Base-by-base conservation (phyloP, 371 early-diverging fungal genomes). In the Apophysomyces ossiformis region DNA sequence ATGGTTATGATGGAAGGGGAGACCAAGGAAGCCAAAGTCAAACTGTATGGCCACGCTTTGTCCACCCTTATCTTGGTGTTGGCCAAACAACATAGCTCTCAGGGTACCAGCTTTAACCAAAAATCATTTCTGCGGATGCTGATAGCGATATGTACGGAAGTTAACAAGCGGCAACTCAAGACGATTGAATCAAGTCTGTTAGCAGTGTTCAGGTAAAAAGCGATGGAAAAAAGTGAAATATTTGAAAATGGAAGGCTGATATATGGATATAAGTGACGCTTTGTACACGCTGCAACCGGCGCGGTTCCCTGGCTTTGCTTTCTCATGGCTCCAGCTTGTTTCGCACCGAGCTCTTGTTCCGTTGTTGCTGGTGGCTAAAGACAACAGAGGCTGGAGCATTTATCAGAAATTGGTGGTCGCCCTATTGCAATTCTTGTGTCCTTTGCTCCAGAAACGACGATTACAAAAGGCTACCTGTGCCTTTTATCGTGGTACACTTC, bases 321-420 rank as follows among this genome's bases (percentile, higher is more conserved):
- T 96, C 73, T 92, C 93, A 37, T 99, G 99, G 99, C 83, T 98
- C 16, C 91, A 93, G 68, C 77, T 99, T 39, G 88, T 97, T 36
- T 93, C 96, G 5, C 96, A 99, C 71, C 88, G 96, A 0, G 83
- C 87, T 50, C 93, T 96, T 70, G 87, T 99, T 85, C 95, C 97
- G 11, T 89, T 89, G 59, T 74, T 98, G 39, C 75, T 95, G 4
- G 70, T 70, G 8, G 63, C 62, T 2, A 56, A 63, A 36, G 67
- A 76, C 46, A 47, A 58, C n/a, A 81, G 83, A 66, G 90, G 92
- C 15, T 96, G 97, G 96, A 85, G 90, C 4, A 82, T 92, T 39
- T 95, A 92, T 71, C 93, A 93, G 58, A 78, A 88, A 21, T 79
- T 98, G 39, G 82, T 97, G 37, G 83, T 92, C 5, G 89, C 86